These are phyloP conservation scores for Hippophae gyantsensis DNA, from an alignment of 306 rosid species.

Conservation along the genomic window DNA sequence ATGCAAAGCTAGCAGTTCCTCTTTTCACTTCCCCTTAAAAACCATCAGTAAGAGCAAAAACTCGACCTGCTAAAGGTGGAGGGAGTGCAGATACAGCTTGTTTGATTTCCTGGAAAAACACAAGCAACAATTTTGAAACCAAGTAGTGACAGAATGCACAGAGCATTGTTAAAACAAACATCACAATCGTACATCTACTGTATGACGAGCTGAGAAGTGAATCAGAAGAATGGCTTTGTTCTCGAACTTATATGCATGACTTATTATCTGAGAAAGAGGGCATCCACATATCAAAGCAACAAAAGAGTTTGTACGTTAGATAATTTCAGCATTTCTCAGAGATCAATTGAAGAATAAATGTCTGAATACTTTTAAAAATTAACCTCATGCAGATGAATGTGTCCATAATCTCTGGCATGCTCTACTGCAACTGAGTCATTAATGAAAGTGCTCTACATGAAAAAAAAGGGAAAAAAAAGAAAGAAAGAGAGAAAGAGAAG, in stretches of 20 bases:
- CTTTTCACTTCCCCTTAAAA: conserved; percentile 24
- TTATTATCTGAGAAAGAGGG: conserved; percentile 46
- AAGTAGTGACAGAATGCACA: background rate
- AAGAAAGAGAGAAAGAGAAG: background rate
- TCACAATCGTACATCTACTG: conserved; percentile 33
- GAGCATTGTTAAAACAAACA: background rate
- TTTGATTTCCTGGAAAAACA: conserved; percentile 63
- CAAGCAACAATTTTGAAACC: background rate
- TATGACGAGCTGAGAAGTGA: conserved; percentile 82
- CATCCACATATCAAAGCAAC: conserved; percentile 9
- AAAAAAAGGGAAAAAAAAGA: background rate
- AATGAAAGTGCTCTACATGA: conserved; percentile 64
- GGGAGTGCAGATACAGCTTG: conserved; percentile 56
- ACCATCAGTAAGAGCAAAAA: conserved; percentile 72
- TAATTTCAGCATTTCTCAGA: background rate
- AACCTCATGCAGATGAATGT: conserved; percentile 81
- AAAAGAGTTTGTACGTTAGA: conserved; percentile 4
- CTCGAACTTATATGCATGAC: conserved; percentile 51
- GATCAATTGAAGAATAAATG: background rate
- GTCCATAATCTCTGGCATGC: conserved; percentile 86
- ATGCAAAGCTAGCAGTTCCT: background rate
- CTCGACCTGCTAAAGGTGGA: conserved; percentile 58
- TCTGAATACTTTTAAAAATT: conserved; percentile 1
- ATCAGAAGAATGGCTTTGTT: conserved; percentile 80
- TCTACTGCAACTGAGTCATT: conserved; percentile 56